Evolutionary conservation across 768 basidiomycete genomes (phyloP), one percentile per base, ranked within the genome.

Genomic region (Rhodotorula babjevae): DNA sequence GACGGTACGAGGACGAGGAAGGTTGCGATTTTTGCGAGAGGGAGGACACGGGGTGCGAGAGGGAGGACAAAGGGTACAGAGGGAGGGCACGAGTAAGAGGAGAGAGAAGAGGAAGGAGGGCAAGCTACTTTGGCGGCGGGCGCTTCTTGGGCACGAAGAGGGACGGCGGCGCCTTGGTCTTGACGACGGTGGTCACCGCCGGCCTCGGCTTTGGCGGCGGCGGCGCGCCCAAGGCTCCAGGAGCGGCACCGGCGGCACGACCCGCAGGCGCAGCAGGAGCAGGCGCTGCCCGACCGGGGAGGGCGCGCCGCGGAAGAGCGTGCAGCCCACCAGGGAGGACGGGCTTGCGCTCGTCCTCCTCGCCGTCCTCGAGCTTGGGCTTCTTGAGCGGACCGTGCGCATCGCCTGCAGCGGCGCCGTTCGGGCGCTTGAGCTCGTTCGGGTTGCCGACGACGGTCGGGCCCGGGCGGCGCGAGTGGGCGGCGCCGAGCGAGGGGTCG

Each of bases 61-160:
- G 47, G 36, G 33, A 27, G 7, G 61, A 11, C 25, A 4, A 46
- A 1, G 47, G 49, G 6, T 25, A 15, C 36, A 14, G 14, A 25
- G 47, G 33, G 33, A 27, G 19, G 61, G 2, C 25, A 4, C 36
- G 36, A 36, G 36, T 36, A 36, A 36, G 36, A 36, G 36, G 36
- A 16, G 49, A 12, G 27, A 52, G 23, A 12, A 52, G 8, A 23
- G 11, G 25, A 4, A 12, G 23, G 23, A 18, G 25, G 50, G 11
- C 1, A 25, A 12, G 23, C 50, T 53, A 64, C 52, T 56, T 55
- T 15, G 53, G 53, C 18, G 52, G 53, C 15, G 64, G 64, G 5
- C 55, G 64, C 64, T 67, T 67, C 47, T 44, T 31, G 2, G 74
- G 74, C 1, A 75, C 69, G 12, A 75, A 75, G 2, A 75, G 67